These are phyloP conservation scores for Cercospora berteroae DNA, from an alignment of 2,329 filamentous ascomycete species.

Conservation along the genomic window DNA sequence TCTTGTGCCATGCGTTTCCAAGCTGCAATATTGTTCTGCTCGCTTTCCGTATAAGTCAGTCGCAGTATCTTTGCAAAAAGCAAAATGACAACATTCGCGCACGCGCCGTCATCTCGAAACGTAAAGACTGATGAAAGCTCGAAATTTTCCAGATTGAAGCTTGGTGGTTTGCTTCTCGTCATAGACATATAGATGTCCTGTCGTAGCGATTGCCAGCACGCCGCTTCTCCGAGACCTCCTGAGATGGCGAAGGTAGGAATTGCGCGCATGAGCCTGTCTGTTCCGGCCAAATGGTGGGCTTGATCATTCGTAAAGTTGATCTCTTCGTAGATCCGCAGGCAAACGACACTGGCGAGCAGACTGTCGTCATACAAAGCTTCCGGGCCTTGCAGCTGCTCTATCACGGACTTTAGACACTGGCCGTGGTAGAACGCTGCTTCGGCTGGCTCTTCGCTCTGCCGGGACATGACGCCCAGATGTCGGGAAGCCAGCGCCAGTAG, in stretches of 20 bases:
- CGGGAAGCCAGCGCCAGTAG: slow-evolving; percentile 40
- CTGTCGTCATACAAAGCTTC: slow-evolving; percentile 34
- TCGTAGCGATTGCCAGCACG: slow-evolving; percentile 45
- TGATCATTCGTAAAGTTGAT: slow-evolving; percentile 36
- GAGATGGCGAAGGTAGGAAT: slow-evolving; percentile 43
- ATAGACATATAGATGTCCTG: slow-evolving; percentile 45
- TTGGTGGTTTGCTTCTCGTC: slow-evolving; percentile 40
- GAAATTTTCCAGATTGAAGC: slow-evolving; percentile 42
- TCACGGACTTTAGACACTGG: slow-evolving; percentile 37
- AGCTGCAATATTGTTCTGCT: not conserved
- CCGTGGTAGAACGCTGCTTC: slow-evolving; percentile 39
- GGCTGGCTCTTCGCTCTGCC: slow-evolving; percentile 24
- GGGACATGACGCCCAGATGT: slow-evolving; percentile 34
- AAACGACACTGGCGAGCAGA: slow-evolving; percentile 37
- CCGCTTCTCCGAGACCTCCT: slow-evolving; percentile 43
- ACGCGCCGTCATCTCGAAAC: slow-evolving; percentile 41
- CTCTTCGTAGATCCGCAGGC: slow-evolving; percentile 40
- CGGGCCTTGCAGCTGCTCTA: slow-evolving; percentile 34
- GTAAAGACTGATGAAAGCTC: slow-evolving; percentile 41
- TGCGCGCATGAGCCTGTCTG: slow-evolving; percentile 41
- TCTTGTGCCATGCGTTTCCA: slow-evolving; percentile 23
- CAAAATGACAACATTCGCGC: slow-evolving; percentile 42
- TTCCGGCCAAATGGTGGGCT: slow-evolving; percentile 42
- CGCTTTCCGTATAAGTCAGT: slow-evolving; percentile 13
- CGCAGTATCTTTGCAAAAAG: slow-evolving; percentile 43